Evolutionary conservation across 2,329 filamentous ascomycete species (phyloP).

Genomic region (Parascedosporium putredinis): DNA sequence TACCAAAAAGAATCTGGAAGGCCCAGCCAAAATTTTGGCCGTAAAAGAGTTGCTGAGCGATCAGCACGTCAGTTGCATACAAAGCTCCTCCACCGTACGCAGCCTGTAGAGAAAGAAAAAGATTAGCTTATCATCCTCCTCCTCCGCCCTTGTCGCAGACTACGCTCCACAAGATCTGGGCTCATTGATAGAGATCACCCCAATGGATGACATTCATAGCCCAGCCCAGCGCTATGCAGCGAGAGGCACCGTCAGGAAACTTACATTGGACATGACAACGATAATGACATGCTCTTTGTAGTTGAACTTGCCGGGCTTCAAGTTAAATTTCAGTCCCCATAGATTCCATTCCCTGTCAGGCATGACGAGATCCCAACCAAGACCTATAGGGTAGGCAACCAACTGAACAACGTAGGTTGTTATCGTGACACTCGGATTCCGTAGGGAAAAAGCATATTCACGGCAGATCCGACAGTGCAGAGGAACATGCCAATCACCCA

Average conservation of each 20-base stretch:
- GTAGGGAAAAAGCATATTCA: conserved; percentile 53
- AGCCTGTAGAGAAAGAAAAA: conserved; percentile 26
- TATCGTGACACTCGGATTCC: conserved; percentile 48
- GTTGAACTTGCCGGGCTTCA: conserved; percentile 48
- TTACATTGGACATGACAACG: conserved; percentile 54
- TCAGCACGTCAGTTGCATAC: conserved; percentile 41
- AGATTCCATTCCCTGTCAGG: conserved; percentile 40
- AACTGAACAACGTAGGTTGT: conserved; percentile 54
- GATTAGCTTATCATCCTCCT: background rate
- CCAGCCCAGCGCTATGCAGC: background rate
- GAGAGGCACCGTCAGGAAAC: conserved; percentile 14
- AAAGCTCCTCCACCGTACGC: conserved; percentile 47
- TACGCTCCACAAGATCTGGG: background rate
- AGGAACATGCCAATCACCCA: conserved; percentile 53
- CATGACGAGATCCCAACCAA: conserved; percentile 43
- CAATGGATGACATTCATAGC: background rate
- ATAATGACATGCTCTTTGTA: conserved; percentile 53
- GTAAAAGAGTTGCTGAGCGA: conserved; percentile 36
- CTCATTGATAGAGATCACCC: background rate
- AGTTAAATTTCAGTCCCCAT: conserved; percentile 43
- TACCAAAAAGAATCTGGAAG: conserved; percentile 48
- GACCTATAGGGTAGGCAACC: conserved; percentile 48
- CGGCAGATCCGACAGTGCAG: conserved; percentile 49
- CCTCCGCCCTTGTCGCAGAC: background rate
- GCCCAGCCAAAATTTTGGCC: conserved; percentile 42